Conservation (phyloP, 495 filamentous ascomycete genomes). For the Neurospora sp. region DNA sequence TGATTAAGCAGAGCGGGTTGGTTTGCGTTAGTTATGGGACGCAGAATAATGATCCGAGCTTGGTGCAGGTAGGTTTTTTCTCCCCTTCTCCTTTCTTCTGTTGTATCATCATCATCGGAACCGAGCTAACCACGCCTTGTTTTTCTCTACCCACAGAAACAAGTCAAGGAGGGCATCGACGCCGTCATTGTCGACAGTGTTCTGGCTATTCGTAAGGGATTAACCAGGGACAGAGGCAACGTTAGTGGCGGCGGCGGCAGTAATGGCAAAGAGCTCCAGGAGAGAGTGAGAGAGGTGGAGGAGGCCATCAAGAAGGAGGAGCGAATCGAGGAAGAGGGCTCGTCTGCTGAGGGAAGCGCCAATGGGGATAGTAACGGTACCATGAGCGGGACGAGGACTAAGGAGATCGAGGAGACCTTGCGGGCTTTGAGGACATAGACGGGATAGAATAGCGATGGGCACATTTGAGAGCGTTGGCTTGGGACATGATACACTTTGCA, state of each 20-base stretch:
- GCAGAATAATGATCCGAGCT: constrained; percentile 74
- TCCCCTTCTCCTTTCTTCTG: neutral
- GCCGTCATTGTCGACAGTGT: constrained; percentile 95
- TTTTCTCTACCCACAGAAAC: constrained; percentile 41
- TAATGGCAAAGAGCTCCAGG: neutral
- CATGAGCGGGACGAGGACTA: neutral
- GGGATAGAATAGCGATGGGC: neutral
- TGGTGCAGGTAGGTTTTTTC: constrained; percentile 61
- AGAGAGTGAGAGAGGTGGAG: constrained; percentile 6
- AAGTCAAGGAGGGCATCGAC: constrained; percentile 93
- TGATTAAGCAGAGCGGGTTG: constrained; percentile 90
- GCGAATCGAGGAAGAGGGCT: neutral
- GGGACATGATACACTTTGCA: neutral
- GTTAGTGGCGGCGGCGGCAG: neutral
- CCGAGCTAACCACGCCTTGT: no score
- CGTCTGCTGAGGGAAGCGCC: neutral
- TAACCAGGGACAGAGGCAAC: constrained; percentile 25
- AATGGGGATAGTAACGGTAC: neutral
- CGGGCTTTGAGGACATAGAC: neutral
- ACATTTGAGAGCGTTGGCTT: neutral
- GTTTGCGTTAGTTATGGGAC: constrained; percentile 93
- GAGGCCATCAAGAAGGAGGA: neutral
- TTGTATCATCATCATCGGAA: neutral
- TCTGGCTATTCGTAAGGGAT: constrained; percentile 55
- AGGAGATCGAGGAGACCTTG: neutral